A percentile compares a stretch with the other conserved stretches of the same genome.
Conservation (phyloP, 208 protist species). For the Crithidia acanthocephali region DNA sequence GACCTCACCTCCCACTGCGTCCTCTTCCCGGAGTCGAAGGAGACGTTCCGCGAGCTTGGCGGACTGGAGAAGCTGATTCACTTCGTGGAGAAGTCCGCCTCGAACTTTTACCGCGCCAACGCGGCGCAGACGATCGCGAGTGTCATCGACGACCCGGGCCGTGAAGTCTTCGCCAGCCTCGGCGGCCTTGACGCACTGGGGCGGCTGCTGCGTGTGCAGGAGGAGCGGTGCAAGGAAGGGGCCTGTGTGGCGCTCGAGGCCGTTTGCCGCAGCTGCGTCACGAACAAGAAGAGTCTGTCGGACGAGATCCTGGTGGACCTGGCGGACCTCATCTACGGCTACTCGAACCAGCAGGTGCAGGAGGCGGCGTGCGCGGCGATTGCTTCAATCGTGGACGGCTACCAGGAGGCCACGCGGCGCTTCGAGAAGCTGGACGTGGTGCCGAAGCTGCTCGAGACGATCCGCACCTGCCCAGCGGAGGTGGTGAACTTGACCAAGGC, state of each 20-base stretch:
- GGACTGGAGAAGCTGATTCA: slow-evolving; percentile 83
- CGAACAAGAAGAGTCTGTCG: slow-evolving; percentile 72
- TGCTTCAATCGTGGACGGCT: slow-evolving; percentile 83
- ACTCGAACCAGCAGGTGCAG: slow-evolving; percentile 92
- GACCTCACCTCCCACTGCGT: slow-evolving; percentile 92
- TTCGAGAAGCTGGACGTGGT: slow-evolving; percentile 83
- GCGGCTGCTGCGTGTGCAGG: slow-evolving; percentile 77
- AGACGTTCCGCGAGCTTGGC: slow-evolving; percentile 80
- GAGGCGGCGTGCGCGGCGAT: slow-evolving; percentile 88
- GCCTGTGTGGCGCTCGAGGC: slow-evolving; percentile 89
- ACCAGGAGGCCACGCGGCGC: slow-evolving; percentile 53
- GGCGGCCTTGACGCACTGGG: slow-evolving; percentile 79
- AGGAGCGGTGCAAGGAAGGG: slow-evolving; percentile 92
- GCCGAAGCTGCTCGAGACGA: slow-evolving; percentile 86
- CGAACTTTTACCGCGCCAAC: slow-evolving; percentile 87
- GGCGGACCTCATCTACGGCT: slow-evolving; percentile 85
- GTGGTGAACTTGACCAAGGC: slow-evolving; percentile 90
- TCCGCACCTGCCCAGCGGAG: slow-evolving; percentile 84
- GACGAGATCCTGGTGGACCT: slow-evolving; percentile 69
- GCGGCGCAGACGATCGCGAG: slow-evolving; percentile 89
- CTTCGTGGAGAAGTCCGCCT: slow-evolving; percentile 82
- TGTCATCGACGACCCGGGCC: slow-evolving; percentile 86
- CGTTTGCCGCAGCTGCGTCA: slow-evolving; percentile 70
- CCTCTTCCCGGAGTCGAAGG: slow-evolving; percentile 85
- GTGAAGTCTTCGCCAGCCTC: slow-evolving; percentile 58